Conservation (phyloP, 2,329 filamentous ascomycete genomes). For the Cytospora paraplurivora region DNA sequence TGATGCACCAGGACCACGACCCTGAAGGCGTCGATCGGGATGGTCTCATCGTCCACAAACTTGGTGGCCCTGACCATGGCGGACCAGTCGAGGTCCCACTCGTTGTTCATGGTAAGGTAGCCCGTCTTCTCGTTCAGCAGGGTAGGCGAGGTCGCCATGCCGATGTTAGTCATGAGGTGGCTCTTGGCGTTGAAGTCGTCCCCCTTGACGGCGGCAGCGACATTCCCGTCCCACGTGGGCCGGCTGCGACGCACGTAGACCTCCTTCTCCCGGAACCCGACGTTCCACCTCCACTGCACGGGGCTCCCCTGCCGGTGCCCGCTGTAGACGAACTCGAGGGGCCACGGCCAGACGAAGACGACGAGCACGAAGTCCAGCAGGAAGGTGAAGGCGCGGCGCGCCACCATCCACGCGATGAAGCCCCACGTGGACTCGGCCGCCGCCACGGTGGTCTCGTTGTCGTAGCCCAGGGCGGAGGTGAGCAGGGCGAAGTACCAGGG, state of each 20-base stretch:
- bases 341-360: constrained; percentile 72
- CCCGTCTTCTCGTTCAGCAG: constrained; percentile 78
- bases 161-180: constrained; percentile 63
- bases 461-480: constrained; percentile 64
- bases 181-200: constrained; percentile 51
- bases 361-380: constrained; percentile 72
- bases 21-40: constrained; percentile 67
- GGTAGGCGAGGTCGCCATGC: constrained; percentile 68
- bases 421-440: constrained; percentile 57
- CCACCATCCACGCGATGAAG: constrained; percentile 58
- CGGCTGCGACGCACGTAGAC: constrained; percentile 78
- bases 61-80: constrained; percentile 75
- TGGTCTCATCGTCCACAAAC: constrained; percentile 65
- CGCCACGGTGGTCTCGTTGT: constrained; percentile 68
- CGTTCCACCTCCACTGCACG: constrained; percentile 68
- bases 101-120: constrained; percentile 79
- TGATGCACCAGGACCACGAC: constrained; percentile 70
- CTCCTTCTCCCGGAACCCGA: constrained; percentile 80
- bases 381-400: constrained; percentile 65
- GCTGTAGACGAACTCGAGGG: constrained; percentile 65
- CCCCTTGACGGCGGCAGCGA: constrained; percentile 55
- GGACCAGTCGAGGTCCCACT: constrained; percentile 87
- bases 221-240: constrained; percentile 64
- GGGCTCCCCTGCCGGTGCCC: constrained; percentile 63
- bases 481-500: constrained; percentile 74